Evolutionary conservation across 2,329 filamentous ascomycete species (phyloP), one percentile per base, ranked within the genome.

Genomic region (Diaporthe nobilis): DNA sequence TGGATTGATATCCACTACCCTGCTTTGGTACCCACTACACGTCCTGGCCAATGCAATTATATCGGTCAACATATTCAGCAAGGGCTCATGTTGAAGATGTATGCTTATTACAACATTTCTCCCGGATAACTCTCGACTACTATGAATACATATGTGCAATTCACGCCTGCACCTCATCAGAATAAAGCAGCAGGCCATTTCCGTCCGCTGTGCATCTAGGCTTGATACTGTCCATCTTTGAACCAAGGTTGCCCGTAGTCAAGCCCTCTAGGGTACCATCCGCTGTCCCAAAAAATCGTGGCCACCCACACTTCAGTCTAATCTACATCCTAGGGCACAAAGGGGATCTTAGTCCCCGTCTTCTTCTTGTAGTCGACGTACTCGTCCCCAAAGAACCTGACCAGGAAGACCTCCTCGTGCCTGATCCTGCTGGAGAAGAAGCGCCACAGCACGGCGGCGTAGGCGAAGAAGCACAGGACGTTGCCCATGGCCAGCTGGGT

Each of bases 401-500:
- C 85, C 70, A 99, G 86, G 78, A 93, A 91, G 39, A 87, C 86
- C 85, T 99, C 97, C 86, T 99, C 97, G 44, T 91, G 92, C 72
- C 84, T 84, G 78, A 98, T 96, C 76, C 97, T 88, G 17, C 83
- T 85, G 22, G 87, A 89, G 82, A 99, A 99, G 84, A 99, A 99
- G 76, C 86, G 88, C 95, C 95, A 98, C 79, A 99, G 84, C 22
- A 97, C 93, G 10, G 89, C 83, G 0, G 91, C 85, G 86, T 98
- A 98, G 2, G 85, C 94, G 9, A 92, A 79, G 75, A 97, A 91
- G 82, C 95, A 98, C 2, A 98, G 78, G 12, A 90, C 85, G 84
- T 99, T 99, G 25, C 96, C 96, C 78, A 98, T 88, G 73, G 98
- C 91, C 58, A 98, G 82, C 87, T 99, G 97, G 17, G 96, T 98